Evolutionary conservation across 108 stramenopile genomes (phyloP).

Genomic region (Skeletonema tropicum): DNA sequence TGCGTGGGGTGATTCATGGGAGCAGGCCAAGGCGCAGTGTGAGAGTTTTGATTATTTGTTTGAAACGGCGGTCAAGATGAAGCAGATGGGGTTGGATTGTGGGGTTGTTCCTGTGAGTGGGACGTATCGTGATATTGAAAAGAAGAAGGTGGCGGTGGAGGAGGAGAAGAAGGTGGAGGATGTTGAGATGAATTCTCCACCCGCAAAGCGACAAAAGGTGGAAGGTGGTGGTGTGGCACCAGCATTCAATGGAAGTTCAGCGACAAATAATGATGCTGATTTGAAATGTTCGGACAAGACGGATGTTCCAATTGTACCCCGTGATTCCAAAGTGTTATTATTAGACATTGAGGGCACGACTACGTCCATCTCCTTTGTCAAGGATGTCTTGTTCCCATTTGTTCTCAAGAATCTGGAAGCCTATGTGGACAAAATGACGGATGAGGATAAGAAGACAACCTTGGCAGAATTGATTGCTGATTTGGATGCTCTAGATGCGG

Average conservation of each 20-base stretch:
- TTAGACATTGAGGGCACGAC: conserved; percentile 96
- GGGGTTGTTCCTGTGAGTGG: conserved; percentile 52
- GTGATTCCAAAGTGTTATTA: conserved; percentile 77
- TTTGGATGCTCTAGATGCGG: conserved; percentile 9
- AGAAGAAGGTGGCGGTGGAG: too few relatives aligned
- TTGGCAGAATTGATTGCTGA: conserved; percentile 41
- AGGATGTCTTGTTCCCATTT: conserved; percentile 81
- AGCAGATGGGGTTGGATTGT: conserved; percentile 74
- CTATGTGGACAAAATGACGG: conserved; percentile 22
- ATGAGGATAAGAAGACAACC: conserved; percentile 7
- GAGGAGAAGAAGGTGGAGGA: not conserved
- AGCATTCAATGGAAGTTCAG: conserved; percentile 61
- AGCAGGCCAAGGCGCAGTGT: conserved; percentile 94
- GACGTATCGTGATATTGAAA: conserved; percentile 46
- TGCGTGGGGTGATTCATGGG: conserved; percentile 97
- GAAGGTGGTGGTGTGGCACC: not conserved
- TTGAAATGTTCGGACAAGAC: conserved; percentile 43
- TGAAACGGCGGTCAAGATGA: conserved; percentile 77
- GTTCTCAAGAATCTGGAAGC: conserved; percentile 58
- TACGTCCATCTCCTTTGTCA: conserved; percentile 93
- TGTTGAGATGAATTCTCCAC: conserved; percentile 25
- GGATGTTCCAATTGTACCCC: conserved; percentile 63
- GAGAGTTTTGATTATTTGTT: conserved; percentile 97
- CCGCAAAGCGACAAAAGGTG: conserved; percentile 34
- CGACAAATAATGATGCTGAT: conserved; percentile 58